Evolutionary conservation across 1,284 basidiomycete species (phyloP).

Genomic region (Earliella scabrosa): DNA sequence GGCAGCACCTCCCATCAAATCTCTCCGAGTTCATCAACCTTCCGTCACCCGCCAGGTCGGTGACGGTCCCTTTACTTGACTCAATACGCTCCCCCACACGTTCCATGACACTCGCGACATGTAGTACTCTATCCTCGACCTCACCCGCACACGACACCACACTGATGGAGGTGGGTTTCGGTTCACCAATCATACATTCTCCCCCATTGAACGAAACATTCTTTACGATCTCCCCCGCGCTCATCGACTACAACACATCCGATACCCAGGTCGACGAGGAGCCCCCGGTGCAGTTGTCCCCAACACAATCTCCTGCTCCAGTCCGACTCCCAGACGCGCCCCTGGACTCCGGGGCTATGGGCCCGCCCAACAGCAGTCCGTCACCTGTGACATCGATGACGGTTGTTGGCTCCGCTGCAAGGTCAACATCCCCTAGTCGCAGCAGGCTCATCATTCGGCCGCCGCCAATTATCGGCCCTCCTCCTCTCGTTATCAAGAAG

Average conservation of each 20-base stretch:
- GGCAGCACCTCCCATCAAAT: no score
- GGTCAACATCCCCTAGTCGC: not conserved
- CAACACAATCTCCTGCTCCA: not conserved
- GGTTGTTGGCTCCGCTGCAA: no score
- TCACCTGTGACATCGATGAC: no score
- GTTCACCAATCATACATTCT: no score
- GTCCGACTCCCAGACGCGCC: not conserved
- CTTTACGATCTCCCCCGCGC: constrained; percentile 1
- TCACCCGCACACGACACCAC: constrained; percentile 2
- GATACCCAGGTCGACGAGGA: constrained; percentile 5
- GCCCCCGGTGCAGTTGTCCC: not conserved
- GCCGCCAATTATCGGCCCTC: not conserved
- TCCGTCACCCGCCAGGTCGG: no score
- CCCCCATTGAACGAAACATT: not conserved
- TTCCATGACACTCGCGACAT: not conserved
- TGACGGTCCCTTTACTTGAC: no score
- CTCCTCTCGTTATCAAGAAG: not conserved
- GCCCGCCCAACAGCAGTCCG: no score
- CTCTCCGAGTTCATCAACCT: no score
- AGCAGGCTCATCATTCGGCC: not conserved
- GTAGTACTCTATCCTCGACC: not conserved
- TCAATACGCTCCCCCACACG: constrained; percentile 5
- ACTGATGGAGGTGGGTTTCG: constrained; percentile 17
- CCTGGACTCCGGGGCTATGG: no score
- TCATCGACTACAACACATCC: no score